phyloP scores from a whole-genome alignment of 495 filamentous ascomycete species.

The Podospora comata region DNA sequence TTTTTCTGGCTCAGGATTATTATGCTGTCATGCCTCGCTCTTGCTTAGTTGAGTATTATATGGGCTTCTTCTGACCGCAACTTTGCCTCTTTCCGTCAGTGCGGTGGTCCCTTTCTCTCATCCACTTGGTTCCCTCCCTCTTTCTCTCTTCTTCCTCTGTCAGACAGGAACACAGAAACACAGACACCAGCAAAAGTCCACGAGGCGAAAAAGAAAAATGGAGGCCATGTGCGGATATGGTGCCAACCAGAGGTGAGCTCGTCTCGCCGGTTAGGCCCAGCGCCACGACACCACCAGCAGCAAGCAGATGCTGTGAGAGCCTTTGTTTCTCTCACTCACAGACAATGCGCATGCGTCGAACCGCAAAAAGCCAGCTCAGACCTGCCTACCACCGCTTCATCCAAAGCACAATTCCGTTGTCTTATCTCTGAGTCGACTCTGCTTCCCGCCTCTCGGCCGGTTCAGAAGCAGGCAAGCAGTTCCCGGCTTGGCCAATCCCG shows the following conservation, averaged over 20 bases:
- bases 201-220: background rate
- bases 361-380: slow-evolving; percentile 17
- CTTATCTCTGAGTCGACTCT: slow-evolving; percentile 12
- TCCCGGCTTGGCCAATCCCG: slow-evolving; percentile 16
- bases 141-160: background rate
- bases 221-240: slow-evolving; percentile 8
- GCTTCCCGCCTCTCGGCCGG: slow-evolving; percentile 18
- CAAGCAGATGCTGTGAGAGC: slow-evolving; percentile 7
- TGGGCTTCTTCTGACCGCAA: slow-evolving; percentile 10
- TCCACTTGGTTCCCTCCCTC: background rate
- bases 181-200: background rate
- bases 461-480: slow-evolving; percentile 4
- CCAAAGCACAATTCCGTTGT: slow-evolving; percentile 5
- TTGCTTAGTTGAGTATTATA: slow-evolving; percentile 12
- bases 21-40: background rate
- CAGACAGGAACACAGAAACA: background rate
- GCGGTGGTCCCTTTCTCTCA: background rate
- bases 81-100: slow-evolving; percentile 6
- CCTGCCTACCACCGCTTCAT: background rate
- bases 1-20: slow-evolving; percentile 1
- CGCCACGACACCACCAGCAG: background rate
- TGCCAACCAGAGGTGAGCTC: slow-evolving; percentile 6
- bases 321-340: slow-evolving; percentile 16
- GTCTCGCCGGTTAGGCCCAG: slow-evolving; percentile 17
- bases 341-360: slow-evolving; percentile 21